phyloP scores from a whole-genome alignment of 2,329 filamentous ascomycete species.

The Apiospora marii region DNA sequence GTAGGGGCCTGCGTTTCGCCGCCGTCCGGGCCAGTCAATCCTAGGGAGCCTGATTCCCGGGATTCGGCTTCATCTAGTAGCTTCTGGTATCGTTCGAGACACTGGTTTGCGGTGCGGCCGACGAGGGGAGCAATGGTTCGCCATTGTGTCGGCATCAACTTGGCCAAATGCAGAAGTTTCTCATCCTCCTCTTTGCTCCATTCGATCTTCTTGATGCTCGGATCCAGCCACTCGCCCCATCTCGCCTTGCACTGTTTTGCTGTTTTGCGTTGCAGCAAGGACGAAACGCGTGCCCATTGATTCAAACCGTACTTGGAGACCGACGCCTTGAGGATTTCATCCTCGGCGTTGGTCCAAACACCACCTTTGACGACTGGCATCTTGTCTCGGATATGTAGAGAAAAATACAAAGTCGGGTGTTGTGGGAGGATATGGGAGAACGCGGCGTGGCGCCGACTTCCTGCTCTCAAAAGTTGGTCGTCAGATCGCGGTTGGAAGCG shows the following conservation, averaged over 20 bases:
- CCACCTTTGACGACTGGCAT: conserved; percentile 80
- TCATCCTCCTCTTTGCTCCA: conserved; percentile 99
- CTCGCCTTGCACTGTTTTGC: conserved; percentile 99
- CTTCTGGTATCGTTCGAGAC: conserved; percentile 95
- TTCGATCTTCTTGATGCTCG: conserved; percentile 97
- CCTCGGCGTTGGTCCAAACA: conserved; percentile 75
- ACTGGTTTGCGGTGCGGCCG: conserved; percentile 95
- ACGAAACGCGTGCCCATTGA: conserved; percentile 98
- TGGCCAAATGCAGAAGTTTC: conserved; percentile 93
- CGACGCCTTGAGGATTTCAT: conserved; percentile 96
- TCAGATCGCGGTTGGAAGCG: conserved; percentile 13
- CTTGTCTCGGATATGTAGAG: conserved; percentile 32
- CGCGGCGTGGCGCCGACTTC: conserved; percentile 20
- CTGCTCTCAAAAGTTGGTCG: conserved; percentile 16
- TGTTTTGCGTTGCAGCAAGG: conserved; percentile 94
- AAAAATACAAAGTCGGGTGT: conserved; percentile 1
- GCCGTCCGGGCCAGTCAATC: conserved; percentile 84
- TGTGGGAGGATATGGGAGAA: background rate
- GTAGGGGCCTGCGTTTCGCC: conserved; percentile 87
- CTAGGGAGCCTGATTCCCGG: conserved; percentile 80
- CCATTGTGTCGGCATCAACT: conserved; percentile 99
- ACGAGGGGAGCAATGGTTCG: conserved; percentile 97
- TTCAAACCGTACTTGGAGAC: conserved; percentile 95
- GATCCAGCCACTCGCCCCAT: conserved; percentile 98
- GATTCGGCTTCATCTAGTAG: conserved; percentile 95